A percentile compares a stretch with the other conserved stretches of the same genome.
phyloP scores from a whole-genome alignment of 192 early-diverging fungal genomes.

The Coemansia sp. region DNA sequence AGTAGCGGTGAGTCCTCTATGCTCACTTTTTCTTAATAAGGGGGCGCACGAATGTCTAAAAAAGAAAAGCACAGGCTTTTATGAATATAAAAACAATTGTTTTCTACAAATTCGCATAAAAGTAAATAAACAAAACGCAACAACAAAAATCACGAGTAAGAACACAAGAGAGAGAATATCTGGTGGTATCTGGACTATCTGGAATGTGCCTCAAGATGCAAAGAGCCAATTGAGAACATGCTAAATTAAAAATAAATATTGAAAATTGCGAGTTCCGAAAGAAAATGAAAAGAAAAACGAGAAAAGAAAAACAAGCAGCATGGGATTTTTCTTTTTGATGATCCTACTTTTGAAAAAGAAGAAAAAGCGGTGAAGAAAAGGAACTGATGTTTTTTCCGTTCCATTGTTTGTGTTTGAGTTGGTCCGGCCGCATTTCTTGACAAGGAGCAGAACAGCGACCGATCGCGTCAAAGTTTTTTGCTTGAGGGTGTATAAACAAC shows the following conservation, averaged over 20 bases:
- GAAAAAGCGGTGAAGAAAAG: too few species aligned
- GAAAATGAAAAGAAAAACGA: neutral
- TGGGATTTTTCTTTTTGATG: neutral
- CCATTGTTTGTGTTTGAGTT: too few species aligned
- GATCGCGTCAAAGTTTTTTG: too few species aligned
- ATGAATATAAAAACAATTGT: constrained; percentile 4
- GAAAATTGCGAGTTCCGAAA: neutral
- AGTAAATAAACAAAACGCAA: neutral
- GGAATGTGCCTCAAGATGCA: neutral
- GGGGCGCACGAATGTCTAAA: neutral
- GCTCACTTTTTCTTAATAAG: neutral
- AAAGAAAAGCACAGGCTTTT: neutral
- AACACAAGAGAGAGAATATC: neutral
- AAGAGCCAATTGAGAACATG: neutral
- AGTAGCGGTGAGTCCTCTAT: neutral
- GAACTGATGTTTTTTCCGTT: too few species aligned
- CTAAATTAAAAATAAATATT: neutral
- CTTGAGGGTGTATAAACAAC: too few species aligned
- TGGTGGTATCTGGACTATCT: neutral
- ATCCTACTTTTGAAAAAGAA: too few species aligned
- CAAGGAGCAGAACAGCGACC: too few species aligned
- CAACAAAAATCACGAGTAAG: neutral
- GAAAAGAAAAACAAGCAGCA: neutral
- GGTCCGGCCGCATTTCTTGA: too few species aligned
- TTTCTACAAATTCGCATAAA: constrained; percentile 9